phyloP scores from a whole-genome alignment of 768 basidiomycete genomes.

The Termitomyces sp. region DNA sequence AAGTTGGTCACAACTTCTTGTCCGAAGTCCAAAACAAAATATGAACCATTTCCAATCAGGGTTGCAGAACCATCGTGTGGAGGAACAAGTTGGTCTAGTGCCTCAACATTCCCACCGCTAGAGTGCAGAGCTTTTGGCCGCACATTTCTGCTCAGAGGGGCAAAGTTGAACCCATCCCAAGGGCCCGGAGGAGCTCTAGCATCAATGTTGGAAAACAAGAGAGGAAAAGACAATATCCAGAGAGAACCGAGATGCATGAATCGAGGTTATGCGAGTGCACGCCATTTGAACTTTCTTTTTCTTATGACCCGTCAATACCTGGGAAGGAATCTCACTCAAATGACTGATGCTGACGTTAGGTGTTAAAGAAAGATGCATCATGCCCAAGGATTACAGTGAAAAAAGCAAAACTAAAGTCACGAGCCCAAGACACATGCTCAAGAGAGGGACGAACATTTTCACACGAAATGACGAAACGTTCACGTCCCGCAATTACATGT shows the following conservation, averaged over 20 bases:
- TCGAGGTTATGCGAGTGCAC: neutral
- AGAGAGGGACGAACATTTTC: neutral
- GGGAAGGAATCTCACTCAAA: neutral
- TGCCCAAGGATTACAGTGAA: neutral
- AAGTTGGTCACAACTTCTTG: slow-evolving; percentile 26
- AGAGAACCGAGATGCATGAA: slow-evolving; percentile 3
- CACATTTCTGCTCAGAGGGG: slow-evolving; percentile 30
- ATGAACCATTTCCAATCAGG: slow-evolving; percentile 28
- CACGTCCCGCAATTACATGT: neutral
- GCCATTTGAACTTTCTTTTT: neutral
- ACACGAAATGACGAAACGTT: neutral
- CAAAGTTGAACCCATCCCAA: slow-evolving; percentile 43
- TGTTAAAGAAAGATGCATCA: neutral
- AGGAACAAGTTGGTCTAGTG: slow-evolving; percentile 24
- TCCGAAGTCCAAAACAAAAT: slow-evolving; percentile 37
- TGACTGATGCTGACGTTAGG: neutral
- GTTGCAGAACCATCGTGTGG: slow-evolving; percentile 22
- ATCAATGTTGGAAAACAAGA: neutral
- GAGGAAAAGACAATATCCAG: neutral
- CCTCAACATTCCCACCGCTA: slow-evolving; percentile 23
- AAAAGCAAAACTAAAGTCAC: neutral
- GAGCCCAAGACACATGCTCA: neutral
- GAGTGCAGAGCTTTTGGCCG: slow-evolving; percentile 27
- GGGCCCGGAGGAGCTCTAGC: slow-evolving; percentile 35
- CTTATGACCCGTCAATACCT: neutral